Evolutionary conservation across 148 eudicot species (phyloP), one percentile per base, ranked within the genome.

Genomic region (Rheum nobile): DNA sequence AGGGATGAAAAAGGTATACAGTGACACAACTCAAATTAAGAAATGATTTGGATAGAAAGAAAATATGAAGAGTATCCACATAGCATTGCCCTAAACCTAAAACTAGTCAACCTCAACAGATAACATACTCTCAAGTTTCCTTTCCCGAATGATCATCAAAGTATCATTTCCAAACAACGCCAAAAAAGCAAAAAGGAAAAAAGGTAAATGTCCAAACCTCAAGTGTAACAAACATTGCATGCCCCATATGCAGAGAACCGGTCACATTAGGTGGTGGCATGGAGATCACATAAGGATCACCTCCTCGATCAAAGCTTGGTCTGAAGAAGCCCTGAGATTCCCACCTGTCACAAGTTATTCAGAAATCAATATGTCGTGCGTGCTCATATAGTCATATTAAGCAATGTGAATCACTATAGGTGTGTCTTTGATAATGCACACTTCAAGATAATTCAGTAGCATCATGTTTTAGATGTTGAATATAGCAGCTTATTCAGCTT

Each of bases 251-350:
- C 90, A 95, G 79, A 7, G 97, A 95, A 77, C 99, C 99, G 29
- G 99, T 95, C 34, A 95, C 97, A 82, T 95, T 95, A 75, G 99
- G 97, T 34, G 99, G 99, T 67, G 99, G 99, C 99, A 95, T 95
- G 16, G 99, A 80, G 69, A 95, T 78, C 59, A 92, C 97, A 69
- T 92, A 95, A 73, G 99, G 90, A 39, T 92, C 93, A 76, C 81
- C 85, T 84, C 91, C 97, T 61, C 78, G 83, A 63, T 85, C 99
- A 70, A 92, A 77, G 61, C 78, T 87, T 79, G 99, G 97, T 83
- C 88, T 92, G 88, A 95, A 95, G 83, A 87, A 90, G 74, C 97
- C 99, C 77, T 90, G 91, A 78, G 97, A 90, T 72, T 95, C 97
- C 97, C 99, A 95, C 99, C 99, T 95, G 83, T 71, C 69, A 85